Evolutionary conservation across 2,329 filamentous ascomycete species (phyloP).

Genomic region (Fusarium euwallaceae): DNA sequence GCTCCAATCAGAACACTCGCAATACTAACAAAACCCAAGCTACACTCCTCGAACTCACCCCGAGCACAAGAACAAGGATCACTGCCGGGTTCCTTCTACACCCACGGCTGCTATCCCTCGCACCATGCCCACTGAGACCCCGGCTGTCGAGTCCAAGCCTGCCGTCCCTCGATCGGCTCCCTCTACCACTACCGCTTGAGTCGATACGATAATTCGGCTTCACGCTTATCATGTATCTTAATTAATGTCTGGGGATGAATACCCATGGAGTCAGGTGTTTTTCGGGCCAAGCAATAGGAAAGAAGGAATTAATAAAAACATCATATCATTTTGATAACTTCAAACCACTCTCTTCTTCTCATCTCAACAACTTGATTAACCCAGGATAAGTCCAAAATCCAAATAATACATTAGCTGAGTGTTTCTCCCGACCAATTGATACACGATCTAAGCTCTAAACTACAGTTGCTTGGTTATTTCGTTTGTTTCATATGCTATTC

Average conservation of each 20-base stretch:
- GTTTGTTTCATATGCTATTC: slow-evolving; percentile 33
- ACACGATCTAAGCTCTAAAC: slow-evolving; percentile 48
- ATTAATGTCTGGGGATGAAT: slow-evolving; percentile 13
- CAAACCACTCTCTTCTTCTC: not conserved
- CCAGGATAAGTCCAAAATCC: not conserved
- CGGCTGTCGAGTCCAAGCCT: slow-evolving; percentile 27
- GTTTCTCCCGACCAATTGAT: slow-evolving; percentile 37
- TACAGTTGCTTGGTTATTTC: slow-evolving; percentile 37
- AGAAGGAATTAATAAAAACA: not conserved
- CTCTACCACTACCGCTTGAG: slow-evolving; percentile 16
- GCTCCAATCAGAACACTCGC: not conserved
- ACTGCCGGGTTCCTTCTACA: slow-evolving; percentile 36
- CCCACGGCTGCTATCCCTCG: slow-evolving; percentile 25
- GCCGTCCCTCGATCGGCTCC: slow-evolving; percentile 24
- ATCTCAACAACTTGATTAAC: not conserved
- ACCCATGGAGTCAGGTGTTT: slow-evolving; percentile 32
- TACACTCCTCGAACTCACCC: slow-evolving; percentile 42
- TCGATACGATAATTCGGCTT: not conserved
- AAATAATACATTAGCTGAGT: slow-evolving; percentile 23
- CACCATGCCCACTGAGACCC: slow-evolving; percentile 18
- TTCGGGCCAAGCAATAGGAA: slow-evolving; percentile 1
- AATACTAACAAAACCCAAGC: slow-evolving; percentile 13
- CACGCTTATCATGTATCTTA: not conserved
- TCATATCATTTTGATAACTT: not conserved
- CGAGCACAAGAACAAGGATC: slow-evolving; percentile 41